Evolutionary conservation across 371 early-diverging fungal genomes (phyloP), one percentile per base, ranked within the genome.

Genomic region (Umbelopsis sp.): DNA sequence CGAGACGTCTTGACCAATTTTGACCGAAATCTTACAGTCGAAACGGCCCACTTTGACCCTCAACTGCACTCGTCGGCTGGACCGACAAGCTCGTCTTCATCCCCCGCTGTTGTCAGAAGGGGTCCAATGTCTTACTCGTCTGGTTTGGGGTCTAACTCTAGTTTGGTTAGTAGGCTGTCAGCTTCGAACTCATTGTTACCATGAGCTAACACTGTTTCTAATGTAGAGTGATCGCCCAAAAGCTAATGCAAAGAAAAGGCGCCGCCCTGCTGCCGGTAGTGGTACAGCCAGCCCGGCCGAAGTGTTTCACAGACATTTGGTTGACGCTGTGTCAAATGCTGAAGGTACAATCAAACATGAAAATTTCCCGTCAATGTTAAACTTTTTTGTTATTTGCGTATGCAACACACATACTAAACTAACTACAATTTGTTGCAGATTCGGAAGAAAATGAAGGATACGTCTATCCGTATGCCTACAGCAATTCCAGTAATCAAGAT

Each of bases 391-490:
- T 7, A 2, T 41, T 41, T 41, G 41, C 7, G 41, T 10, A 41
- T 7, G 5, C 41, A 41, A 29, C 29, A 29, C 10, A 7, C 41
- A 12, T n/a, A 25, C 24, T 63, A 38, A 29, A 24, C 46, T 51
- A 52, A 41, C 50, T 22, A 50, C n/a, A 11, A 16, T 44, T 20
- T 25, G n/a, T 38, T 44, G 20, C 65, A 81, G 82, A 82, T 65
- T 82, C 82, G 20, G 82, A 82, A 67, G 82, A 82, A 70, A 80
- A 82, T 45, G 82, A 82, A 69, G 79, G 75, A 22, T 82, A 82
- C 65, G 80, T 82, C 6, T 82, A 82, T 62, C 78, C 82, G 11
- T 82, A 75, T 48, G 76, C 69, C 14, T 69, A 69, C 57, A 69
- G 69, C n/a, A 65, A 65, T n/a, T 44, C 65, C 16, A 65, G 57